Evolutionary conservation across 768 basidiomycete species (phyloP).

Genomic region (Hygrocybe punicea): DNA sequence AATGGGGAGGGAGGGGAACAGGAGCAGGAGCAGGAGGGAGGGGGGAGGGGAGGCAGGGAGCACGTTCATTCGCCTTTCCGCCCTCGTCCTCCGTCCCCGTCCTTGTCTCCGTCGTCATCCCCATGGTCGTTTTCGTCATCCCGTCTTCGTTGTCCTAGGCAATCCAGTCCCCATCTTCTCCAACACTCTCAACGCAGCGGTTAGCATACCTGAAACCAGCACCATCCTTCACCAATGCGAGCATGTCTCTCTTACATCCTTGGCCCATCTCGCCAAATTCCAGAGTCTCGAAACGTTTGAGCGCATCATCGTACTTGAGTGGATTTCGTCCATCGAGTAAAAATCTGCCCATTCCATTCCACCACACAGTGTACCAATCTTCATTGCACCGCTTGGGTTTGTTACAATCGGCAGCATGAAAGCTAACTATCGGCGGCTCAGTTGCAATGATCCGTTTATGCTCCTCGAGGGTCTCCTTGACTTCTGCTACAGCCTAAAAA

Average conservation of each 20-base stretch:
- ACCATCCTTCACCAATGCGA: neutral
- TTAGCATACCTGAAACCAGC: neutral
- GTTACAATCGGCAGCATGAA: neutral
- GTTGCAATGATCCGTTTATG: neutral
- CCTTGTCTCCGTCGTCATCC: no score
- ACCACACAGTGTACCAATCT: conserved; percentile 3
- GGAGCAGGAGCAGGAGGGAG: no score
- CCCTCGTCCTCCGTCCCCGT: no score
- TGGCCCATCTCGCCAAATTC: neutral
- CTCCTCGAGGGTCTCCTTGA: neutral
- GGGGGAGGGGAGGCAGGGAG: no score
- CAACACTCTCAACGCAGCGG: neutral
- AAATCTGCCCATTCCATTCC: conserved; percentile 3
- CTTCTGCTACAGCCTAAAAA: neutral
- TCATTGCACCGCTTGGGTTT: neutral
- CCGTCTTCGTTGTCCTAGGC: no score
- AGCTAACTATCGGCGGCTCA: neutral
- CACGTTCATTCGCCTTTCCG: no score
- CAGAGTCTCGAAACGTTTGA: neutral
- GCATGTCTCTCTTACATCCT: neutral
- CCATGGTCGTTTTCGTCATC: no score
- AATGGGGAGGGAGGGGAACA: no score
- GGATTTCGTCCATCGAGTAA: neutral
- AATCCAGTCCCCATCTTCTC: neutral
- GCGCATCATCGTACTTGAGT: neutral